Evolutionary conservation across 352 stramenopile species (phyloP).

Genomic region (Globisporangium radiosum): DNA sequence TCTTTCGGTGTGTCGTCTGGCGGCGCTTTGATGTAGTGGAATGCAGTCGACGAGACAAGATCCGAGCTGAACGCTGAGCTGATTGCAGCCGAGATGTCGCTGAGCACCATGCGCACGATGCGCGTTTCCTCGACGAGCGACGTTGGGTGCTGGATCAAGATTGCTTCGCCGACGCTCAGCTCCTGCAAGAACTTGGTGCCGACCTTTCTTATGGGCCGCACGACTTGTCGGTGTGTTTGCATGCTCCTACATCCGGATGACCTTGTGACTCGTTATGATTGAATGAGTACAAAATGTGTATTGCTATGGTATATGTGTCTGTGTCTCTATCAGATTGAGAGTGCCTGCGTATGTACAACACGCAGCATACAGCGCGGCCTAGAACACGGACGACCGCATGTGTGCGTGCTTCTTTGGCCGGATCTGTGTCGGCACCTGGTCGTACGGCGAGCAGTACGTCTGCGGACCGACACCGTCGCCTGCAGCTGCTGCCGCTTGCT

Average conservation of each 20-base stretch:
- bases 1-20: constrained; percentile 43
- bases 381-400: constrained; percentile 12
- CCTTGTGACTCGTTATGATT: background rate
- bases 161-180: constrained; percentile 70
- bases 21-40: constrained; percentile 86
- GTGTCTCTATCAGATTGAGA: too few species aligned
- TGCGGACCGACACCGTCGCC: constrained; percentile 23
- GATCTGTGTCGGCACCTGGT: constrained; percentile 38
- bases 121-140: constrained; percentile 80
- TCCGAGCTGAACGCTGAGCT: constrained; percentile 87
- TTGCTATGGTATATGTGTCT: background rate
- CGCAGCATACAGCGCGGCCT: background rate
- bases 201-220: constrained; percentile 65
- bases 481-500: constrained; percentile 17
- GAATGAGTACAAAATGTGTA: too few species aligned
- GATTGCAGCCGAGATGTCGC: constrained; percentile 78
- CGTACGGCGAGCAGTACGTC: constrained; percentile 67
- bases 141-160: constrained; percentile 86
- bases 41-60: constrained; percentile 82
- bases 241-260: too few species aligned
- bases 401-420: constrained; percentile 45
- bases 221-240: too few species aligned
- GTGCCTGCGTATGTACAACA: too few species aligned
- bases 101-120: constrained; percentile 88
- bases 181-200: constrained; percentile 82